phyloP scores from a whole-genome alignment of 768 basidiomycete genomes.

The Rickenella mellea region DNA sequence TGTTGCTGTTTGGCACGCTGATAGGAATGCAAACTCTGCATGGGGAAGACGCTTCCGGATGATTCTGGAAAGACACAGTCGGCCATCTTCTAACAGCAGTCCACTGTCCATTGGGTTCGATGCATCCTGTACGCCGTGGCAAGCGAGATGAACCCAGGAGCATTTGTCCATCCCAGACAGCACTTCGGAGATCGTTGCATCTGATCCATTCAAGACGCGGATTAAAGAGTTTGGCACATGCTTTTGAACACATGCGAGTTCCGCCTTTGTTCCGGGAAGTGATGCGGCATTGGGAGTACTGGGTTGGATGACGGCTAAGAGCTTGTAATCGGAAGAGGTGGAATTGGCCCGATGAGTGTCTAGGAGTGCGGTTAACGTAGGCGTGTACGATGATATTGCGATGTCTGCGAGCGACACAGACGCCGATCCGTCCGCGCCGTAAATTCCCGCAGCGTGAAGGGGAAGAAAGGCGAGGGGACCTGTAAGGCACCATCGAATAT shows the following conservation, averaged over 20 bases:
- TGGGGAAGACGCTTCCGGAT: slow-evolving; percentile 7
- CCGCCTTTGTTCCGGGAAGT: slow-evolving; percentile 9
- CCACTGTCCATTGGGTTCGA: slow-evolving; percentile 18
- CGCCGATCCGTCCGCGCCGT: too few relatives aligned
- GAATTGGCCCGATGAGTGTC: too few relatives aligned
- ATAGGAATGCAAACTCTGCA: slow-evolving; percentile 20
- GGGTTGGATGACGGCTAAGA: slow-evolving; percentile 12
- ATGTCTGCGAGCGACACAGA: slow-evolving; percentile 8
- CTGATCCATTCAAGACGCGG: background rate
- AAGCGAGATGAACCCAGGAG: slow-evolving; percentile 23
- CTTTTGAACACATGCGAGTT: slow-evolving; percentile 1
- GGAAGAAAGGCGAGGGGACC: slow-evolving; percentile 21
- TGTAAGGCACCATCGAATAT: slow-evolving; percentile 25
- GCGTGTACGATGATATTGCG: slow-evolving; percentile 25
- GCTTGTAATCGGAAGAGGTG: background rate
- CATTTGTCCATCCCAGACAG: background rate
- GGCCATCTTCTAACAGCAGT: slow-evolving; percentile 15
- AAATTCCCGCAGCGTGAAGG: slow-evolving; percentile 22
- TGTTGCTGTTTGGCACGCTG: slow-evolving; percentile 20
- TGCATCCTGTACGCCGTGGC: slow-evolving; percentile 17
- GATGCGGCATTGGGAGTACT: slow-evolving; percentile 5
- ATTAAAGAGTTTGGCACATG: background rate
- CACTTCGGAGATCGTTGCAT: background rate
- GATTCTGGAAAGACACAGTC: slow-evolving; percentile 15
- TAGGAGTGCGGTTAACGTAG: slow-evolving; percentile 19